Evolutionary conservation across 2,329 filamentous ascomycete genomes (phyloP).

Genomic region (Pseudopyricularia javanii): DNA sequence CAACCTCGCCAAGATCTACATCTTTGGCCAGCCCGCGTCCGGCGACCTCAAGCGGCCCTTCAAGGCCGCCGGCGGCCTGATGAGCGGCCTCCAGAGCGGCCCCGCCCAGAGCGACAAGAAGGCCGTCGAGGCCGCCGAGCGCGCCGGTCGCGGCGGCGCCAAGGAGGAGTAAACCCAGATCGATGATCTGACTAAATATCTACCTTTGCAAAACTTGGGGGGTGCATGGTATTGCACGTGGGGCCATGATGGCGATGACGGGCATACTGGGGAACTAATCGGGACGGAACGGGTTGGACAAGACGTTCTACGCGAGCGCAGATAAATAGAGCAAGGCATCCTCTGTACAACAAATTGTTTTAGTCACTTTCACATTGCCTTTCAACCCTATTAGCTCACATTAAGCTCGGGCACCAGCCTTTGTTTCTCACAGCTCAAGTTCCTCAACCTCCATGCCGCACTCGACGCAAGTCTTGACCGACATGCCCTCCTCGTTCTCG

Average conservation of each 20-base stretch:
- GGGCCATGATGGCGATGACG: neutral
- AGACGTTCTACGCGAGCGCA: neutral
- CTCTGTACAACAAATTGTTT: neutral
- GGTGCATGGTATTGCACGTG: neutral
- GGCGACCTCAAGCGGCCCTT: slow-evolving; percentile 94
- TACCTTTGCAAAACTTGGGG: neutral
- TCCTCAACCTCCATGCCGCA: slow-evolving; percentile 75
- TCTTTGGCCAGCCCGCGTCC: slow-evolving; percentile 73
- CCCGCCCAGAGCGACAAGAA: slow-evolving; percentile 87
- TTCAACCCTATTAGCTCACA: neutral
- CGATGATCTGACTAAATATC: neutral
- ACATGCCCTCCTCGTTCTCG: slow-evolving; percentile 59
- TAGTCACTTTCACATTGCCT: neutral
- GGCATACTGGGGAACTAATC: neutral
- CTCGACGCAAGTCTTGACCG: slow-evolving; percentile 64
- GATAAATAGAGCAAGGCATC: neutral
- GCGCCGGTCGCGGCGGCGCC: slow-evolving; percentile 56
- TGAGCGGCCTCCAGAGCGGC: slow-evolving; percentile 62
- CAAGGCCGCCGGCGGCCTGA: slow-evolving; percentile 75
- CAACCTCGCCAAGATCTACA: slow-evolving; percentile 92
- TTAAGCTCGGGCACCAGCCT: neutral
- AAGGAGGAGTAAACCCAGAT: slow-evolving; percentile 53
- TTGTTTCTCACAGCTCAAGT: slow-evolving; percentile 42
- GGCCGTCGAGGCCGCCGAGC: slow-evolving; percentile 68
- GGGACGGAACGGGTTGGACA: neutral